Conservation (phyloP, 2,329 filamentous ascomycete genomes). For the Aspergillus luchuensis region DNA sequence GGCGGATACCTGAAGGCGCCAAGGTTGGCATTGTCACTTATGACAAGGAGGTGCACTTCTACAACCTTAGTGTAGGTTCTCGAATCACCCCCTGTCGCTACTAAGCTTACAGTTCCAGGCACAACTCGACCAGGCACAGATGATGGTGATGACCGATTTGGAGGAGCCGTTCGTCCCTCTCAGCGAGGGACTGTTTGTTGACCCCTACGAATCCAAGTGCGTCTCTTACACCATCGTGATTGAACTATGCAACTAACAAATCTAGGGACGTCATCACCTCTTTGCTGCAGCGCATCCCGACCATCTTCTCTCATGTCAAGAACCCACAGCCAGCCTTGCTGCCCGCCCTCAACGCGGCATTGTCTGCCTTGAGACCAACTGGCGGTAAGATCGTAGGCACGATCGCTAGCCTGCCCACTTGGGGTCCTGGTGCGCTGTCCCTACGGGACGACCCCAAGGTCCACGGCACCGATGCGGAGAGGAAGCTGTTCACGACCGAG, state of each 20-base stretch:
- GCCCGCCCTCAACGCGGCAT: slow-evolving; percentile 77
- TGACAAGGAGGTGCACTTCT: slow-evolving; percentile 97
- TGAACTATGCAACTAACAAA: slow-evolving; percentile 27
- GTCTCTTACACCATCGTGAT: slow-evolving; percentile 19
- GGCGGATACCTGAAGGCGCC: slow-evolving; percentile 70
- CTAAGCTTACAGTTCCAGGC: slow-evolving; percentile 52
- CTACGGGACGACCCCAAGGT: slow-evolving; percentile 87
- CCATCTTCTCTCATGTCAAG: slow-evolving; percentile 83
- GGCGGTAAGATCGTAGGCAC: slow-evolving; percentile 93
- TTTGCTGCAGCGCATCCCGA: slow-evolving; percentile 80
- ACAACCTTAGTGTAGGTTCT: slow-evolving; percentile 78
- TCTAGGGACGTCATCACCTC: slow-evolving; percentile 73
- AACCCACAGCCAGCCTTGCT: slow-evolving; percentile 88
- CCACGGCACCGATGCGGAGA: slow-evolving; percentile 83
- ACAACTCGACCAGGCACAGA: slow-evolving; percentile 81
- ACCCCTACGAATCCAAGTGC: slow-evolving; percentile 83
- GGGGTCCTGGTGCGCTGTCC: slow-evolving; percentile 82
- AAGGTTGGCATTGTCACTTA: slow-evolving; percentile 95
- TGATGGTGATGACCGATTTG: slow-evolving; percentile 98
- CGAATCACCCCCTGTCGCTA: slow-evolving; percentile 12
- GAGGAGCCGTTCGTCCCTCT: slow-evolving; percentile 95
- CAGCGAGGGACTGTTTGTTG: slow-evolving; percentile 89
- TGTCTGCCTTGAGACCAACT: slow-evolving; percentile 80
- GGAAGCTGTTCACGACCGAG: slow-evolving; percentile 88
- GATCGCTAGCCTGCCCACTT: slow-evolving; percentile 83